Evolutionary conservation across 805 yeast genomes (phyloP), one percentile per base, ranked within the genome.

Genomic region (Ogataea philodendri): DNA sequence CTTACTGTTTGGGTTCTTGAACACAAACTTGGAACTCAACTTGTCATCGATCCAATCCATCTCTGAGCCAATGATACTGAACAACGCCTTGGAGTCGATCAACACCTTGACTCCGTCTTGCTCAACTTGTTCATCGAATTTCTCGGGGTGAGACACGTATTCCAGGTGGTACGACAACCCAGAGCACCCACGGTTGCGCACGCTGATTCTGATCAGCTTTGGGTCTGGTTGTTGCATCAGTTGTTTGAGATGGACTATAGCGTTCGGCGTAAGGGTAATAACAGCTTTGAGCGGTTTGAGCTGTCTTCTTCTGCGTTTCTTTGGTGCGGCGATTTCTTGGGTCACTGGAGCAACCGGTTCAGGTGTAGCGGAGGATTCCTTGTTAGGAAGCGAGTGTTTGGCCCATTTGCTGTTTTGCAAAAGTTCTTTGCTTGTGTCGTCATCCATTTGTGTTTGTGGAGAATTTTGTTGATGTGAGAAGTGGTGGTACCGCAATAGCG

Each of bases 21-120:
- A 93, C 13, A 93, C 87, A 59, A 93, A 93, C 54, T 94, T 76
- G 9, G 93, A 80, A 20, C 88, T 75, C 45, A 93, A 68, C 60
- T 87, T 89, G 55, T 93, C 96, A 55, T 93, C 97, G 31, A 86
- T 70, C 96, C 96, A 93, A 63, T 93, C 98, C 98, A 93, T 93
- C 62, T 89, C 95, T 5, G 95, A 83, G 1, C 98, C 98, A 40
- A 93, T 95, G 28, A 93, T 89, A 49, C 94, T 82, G 61, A 93
- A 89, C 36, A 93, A 70, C 0, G 98, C 98, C 61, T 93, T 93
- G 17, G 97, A 90, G 59, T 93, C 98, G 29, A 93, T 86, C 37
- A 89, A 70, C 3, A 93, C 94, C 59, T 78, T 84, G 25, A 93
- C 94, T 22, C 95, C 97, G 53, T 89, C 96, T 64, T 90, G 97